These are phyloP conservation scores for Pestalotiopsis sp. DNA, from an alignment of 2,329 filamentous ascomycete genomes.

Conservation along the genomic window DNA sequence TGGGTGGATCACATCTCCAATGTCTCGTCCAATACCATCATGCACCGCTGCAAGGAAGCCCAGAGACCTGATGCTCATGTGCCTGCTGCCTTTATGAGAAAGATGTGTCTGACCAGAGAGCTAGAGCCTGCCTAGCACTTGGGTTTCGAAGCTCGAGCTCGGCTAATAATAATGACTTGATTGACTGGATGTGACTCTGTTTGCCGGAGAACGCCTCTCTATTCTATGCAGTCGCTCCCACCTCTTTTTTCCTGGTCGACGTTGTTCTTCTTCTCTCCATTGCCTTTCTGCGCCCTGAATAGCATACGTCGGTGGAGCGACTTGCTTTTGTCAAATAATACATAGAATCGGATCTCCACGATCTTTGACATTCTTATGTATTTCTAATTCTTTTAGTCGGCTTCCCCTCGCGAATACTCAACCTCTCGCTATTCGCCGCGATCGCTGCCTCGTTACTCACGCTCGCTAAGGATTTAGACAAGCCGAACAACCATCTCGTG, in stretches of 20 bases:
- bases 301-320: neutral
- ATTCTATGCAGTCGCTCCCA: neutral
- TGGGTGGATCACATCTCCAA: neutral
- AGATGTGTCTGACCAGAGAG: neutral
- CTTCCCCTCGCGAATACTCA: neutral
- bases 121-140: neutral
- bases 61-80: neutral
- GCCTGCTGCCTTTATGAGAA: neutral
- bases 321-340: neutral
- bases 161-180: no score
- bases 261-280: neutral
- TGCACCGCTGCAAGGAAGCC: neutral
- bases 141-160: neutral
- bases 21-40: neutral
- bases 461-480: neutral
- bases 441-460: neutral
- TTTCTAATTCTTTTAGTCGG: neutral
- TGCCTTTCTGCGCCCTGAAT: neutral
- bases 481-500: neutral
- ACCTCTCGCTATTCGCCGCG: neutral
- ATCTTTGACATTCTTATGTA: neutral
- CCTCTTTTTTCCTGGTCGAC: neutral
- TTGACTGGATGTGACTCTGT: neutral
- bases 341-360: no score
- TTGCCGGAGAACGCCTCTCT: neutral